Evolutionary conservation across 1,284 basidiomycete genomes (phyloP).

Genomic region (Sanghuangporus baumii): DNA sequence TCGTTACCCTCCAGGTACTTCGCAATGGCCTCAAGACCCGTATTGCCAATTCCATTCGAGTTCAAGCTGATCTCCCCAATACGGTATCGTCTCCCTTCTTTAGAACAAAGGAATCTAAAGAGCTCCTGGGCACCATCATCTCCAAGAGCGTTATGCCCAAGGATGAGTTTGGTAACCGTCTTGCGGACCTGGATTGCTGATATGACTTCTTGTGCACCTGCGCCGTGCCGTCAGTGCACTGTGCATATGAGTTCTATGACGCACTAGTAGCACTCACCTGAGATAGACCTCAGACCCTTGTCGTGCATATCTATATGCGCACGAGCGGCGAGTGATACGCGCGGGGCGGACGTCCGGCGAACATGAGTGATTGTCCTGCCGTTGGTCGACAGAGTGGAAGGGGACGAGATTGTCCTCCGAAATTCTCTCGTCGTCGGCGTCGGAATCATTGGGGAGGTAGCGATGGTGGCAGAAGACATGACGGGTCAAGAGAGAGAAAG

Average conservation of each 20-base stretch:
- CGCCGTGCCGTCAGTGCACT: too few relatives aligned
- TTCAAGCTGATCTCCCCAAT: slow-evolving; percentile 55
- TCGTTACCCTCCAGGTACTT: slow-evolving; percentile 46
- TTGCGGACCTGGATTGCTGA: slow-evolving; percentile 36
- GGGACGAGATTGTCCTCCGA: neutral
- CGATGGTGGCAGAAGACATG: too few relatives aligned
- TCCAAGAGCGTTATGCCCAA: slow-evolving; percentile 54
- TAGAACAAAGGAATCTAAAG: slow-evolving; percentile 50
- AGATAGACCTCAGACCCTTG: slow-evolving; percentile 7
- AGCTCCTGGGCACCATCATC: slow-evolving; percentile 53
- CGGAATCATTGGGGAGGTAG: too few relatives aligned
- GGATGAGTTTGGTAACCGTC: slow-evolving; percentile 42
- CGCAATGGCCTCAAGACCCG: slow-evolving; percentile 46
- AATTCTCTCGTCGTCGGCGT: neutral
- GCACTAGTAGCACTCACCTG: neutral
- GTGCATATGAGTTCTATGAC: too few relatives aligned
- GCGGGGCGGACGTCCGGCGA: slow-evolving; percentile 17
- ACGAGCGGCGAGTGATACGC: slow-evolving; percentile 7
- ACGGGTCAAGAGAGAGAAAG: too few relatives aligned
- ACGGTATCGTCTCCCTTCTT: slow-evolving; percentile 39
- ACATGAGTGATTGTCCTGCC: slow-evolving; percentile 2
- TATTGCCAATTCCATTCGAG: slow-evolving; percentile 47
- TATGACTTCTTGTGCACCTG: slow-evolving; percentile 48
- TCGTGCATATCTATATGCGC: slow-evolving; percentile 18
- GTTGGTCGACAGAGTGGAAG: neutral